These are phyloP conservation scores for Citrus mangshanensis DNA, from an alignment of 345 rosid species.

Conservation along the genomic window DNA sequence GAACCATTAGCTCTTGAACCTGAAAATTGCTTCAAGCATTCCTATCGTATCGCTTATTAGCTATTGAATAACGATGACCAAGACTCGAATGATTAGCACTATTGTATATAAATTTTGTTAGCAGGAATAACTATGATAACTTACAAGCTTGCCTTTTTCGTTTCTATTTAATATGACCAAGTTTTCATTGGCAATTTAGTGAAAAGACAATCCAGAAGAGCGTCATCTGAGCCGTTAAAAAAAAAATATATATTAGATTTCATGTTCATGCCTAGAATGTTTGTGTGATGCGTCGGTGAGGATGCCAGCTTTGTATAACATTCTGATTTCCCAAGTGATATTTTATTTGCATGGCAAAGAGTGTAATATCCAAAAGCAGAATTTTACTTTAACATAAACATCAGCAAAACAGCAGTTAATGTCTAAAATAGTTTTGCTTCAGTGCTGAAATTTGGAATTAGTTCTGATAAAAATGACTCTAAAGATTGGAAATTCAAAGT, in stretches of 20 bases:
- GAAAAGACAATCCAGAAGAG: neutral
- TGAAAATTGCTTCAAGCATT: neutral
- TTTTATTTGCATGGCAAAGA: neutral
- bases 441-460: neutral
- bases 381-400: neutral
- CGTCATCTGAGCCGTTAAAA: neutral
- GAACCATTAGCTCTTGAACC: neutral
- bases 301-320: neutral
- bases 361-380: neutral
- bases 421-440: too few species aligned
- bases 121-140: neutral
- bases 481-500: neutral
- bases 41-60: neutral
- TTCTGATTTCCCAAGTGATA: neutral
- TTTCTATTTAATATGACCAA: too few species aligned
- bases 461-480: neutral
- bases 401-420: too few species aligned
- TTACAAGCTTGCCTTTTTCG: too few species aligned
- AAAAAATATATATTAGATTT: neutral
- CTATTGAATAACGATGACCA: neutral
- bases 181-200: too few species aligned
- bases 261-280: neutral
- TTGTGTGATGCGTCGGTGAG: neutral
- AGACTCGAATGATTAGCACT: neutral
- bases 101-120: neutral